These are phyloP conservation scores for Pulveroboletus sp. DNA, from an alignment of 768 basidiomycete species.

Conservation along the genomic window DNA sequence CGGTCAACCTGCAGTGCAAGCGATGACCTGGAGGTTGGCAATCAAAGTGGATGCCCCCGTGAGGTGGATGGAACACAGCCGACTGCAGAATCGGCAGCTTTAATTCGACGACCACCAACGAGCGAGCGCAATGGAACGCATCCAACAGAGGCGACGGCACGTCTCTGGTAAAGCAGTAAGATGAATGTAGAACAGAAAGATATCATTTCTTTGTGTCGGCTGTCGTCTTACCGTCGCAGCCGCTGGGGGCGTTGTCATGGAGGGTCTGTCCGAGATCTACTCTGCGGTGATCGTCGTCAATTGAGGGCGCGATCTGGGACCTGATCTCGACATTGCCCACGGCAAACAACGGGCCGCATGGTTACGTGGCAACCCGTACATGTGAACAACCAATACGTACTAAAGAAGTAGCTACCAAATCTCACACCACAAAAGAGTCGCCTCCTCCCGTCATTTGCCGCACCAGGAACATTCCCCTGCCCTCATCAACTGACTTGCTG, in stretches of 20 bases:
- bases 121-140: neutral
- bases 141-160: neutral
- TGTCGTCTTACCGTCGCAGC: neutral
- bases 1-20: neutral
- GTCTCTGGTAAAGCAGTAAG: neutral
- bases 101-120: constrained; percentile 8
- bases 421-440: constrained; percentile 23
- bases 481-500: constrained; percentile 62
- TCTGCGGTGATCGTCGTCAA: constrained; percentile 3
- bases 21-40: constrained; percentile 1
- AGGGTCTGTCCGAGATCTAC: neutral
- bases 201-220: neutral
- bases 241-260: constrained; percentile 14
- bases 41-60: neutral
- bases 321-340: constrained; percentile 8
- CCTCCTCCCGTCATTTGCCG: constrained; percentile 69
- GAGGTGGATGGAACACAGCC: constrained; percentile 1
- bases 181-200: neutral
- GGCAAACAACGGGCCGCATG: constrained; percentile 4
- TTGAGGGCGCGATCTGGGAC: constrained; percentile 5
- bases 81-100: too few species aligned
- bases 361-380: constrained; percentile 20
- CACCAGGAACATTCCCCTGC: constrained; percentile 66
- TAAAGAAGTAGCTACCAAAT: neutral
- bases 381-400: neutral